Evolutionary conservation across 257 asterid genomes (phyloP), one percentile per base, ranked within the genome.

Genomic region (Schizonepeta tenuifolia): DNA sequence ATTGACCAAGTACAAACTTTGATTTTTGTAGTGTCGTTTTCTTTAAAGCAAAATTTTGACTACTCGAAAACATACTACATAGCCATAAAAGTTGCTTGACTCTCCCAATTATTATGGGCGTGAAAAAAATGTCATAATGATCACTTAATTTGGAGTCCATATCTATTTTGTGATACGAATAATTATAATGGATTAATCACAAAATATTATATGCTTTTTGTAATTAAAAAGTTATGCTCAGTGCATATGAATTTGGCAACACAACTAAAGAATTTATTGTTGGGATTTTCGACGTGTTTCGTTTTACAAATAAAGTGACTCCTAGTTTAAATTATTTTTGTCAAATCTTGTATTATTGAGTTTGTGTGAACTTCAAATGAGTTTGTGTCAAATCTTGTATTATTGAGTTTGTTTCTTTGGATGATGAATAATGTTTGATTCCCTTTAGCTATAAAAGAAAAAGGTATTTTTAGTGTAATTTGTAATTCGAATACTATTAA

Each of bases 91-190:
- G 69, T 72, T 17, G 28, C 18, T 63, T 43, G 79, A 69, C 79
- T 75, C 73, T 15, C 74, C 56, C 80, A 75, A 80, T 75, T 26
- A 75, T 80, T 80, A 76, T 58, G 54, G 75, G 83, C 80, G 80
- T 79, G 77, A 65, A 69, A 54, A 78, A 69, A 62, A 55, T 35
- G 77, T 69, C 58, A 54, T 46, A 64, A 24, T n/a, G n/a, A n/a
- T 67, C 70, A 43, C 69, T 14, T n/a, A n/a, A n/a, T n/a, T 54
- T 55, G 17, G 9, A 26, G 31, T 63, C 43, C 28, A 31, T 31
- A 62, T 63, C 44, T 36, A 51, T 69, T 11, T 24, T 50, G 20
- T 26, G 62, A 44, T 69, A 12, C 59, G 76, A 54, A 22, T 43
- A 76, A 69, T 70, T 63, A 69, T 15, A 63, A 60, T 74, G 67